These are phyloP conservation scores for Euphorbia peplus DNA, from an alignment of 345 rosid species.

Conservation along the genomic window DNA sequence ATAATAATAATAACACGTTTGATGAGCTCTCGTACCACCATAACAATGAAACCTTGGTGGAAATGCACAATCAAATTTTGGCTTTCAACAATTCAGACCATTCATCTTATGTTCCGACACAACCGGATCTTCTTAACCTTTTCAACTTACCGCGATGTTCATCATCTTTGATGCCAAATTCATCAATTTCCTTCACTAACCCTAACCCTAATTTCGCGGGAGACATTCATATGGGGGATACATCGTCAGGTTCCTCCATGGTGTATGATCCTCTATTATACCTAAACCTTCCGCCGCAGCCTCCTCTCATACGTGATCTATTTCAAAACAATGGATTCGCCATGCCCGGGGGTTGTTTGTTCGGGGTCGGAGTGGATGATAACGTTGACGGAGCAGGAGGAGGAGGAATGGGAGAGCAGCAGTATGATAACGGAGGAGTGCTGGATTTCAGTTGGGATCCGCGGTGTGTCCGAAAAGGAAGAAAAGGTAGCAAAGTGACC, in stretches of 20 bases:
- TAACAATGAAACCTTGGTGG: background rate
- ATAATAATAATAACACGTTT: too few species aligned
- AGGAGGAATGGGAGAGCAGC: conserved; percentile 13
- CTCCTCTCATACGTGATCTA: conserved; percentile 46
- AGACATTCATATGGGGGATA: conserved; percentile 28
- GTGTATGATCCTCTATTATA: conserved; percentile 53
- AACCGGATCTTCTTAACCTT: conserved; percentile 73
- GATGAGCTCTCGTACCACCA: conserved; percentile 31
- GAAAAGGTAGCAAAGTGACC: conserved; percentile 43
- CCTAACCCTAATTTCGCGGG: conserved; percentile 16
- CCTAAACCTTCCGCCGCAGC: conserved; percentile 60
- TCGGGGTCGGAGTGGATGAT: conserved; percentile 31
- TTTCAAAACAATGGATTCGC: conserved; percentile 34
- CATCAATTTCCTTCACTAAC: conserved; percentile 41
- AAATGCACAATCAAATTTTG: conserved; percentile 13
- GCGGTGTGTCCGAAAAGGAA: conserved; percentile 41
- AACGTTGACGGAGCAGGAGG: conserved; percentile 14
- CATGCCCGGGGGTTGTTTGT: conserved; percentile 36
- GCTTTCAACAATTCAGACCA: conserved; percentile 1
- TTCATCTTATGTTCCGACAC: conserved; percentile 24
- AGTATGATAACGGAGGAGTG: conserved; percentile 40
- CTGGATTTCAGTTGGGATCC: conserved; percentile 51
- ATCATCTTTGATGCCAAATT: conserved; percentile 38
- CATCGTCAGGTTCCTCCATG: conserved; percentile 37
- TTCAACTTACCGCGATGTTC: conserved; percentile 46